A percentile compares a stretch with the other conserved stretches of the same genome.
phyloP scores from a whole-genome alignment of 139 green algal genomes.

The Picocystis salinarum region DNA sequence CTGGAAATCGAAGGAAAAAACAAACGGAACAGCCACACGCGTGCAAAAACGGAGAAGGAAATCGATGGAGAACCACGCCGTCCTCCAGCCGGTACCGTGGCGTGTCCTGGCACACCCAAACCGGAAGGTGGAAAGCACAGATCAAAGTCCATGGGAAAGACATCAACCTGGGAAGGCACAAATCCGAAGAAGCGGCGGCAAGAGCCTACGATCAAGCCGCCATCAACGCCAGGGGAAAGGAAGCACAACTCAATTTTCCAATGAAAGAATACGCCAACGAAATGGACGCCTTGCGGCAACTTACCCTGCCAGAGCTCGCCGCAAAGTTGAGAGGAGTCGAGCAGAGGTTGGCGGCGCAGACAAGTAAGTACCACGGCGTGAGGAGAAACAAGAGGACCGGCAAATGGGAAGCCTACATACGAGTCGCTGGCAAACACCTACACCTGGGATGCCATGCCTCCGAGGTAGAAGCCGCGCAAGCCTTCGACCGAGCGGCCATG shows the following conservation, averaged over 20 bases:
- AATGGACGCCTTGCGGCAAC: slow-evolving; percentile 6
- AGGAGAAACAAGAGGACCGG: slow-evolving; percentile 15
- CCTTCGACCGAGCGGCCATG: too few relatives aligned
- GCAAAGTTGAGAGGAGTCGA: slow-evolving; percentile 10
- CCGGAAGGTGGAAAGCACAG: slow-evolving; percentile 28
- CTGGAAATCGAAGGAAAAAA: too few relatives aligned
- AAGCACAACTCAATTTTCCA: slow-evolving; percentile 20
- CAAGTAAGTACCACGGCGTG: slow-evolving; percentile 12
- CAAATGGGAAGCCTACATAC: slow-evolving; percentile 18
- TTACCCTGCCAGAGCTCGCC: slow-evolving; percentile 7
- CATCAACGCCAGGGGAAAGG: slow-evolving; percentile 18
- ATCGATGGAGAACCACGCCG: too few relatives aligned
- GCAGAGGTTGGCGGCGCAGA: slow-evolving; percentile 12
- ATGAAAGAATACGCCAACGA: slow-evolving; percentile 17
- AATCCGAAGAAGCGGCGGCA: slow-evolving; percentile 25
- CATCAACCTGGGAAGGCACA: slow-evolving; percentile 22
- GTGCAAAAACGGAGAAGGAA: too few relatives aligned
- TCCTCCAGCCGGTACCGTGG: too few relatives aligned
- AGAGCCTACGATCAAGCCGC: slow-evolving; percentile 22
- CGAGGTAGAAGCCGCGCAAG: slow-evolving; percentile 1
- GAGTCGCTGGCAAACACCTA: slow-evolving; percentile 13
- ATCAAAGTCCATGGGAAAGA: slow-evolving; percentile 16
- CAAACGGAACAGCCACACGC: too few relatives aligned
- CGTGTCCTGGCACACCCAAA: slow-evolving; percentile 23
- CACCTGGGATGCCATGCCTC: slow-evolving; percentile 14